Evolutionary conservation across 768 basidiomycete species (phyloP).

Genomic region (Pleurotus tuber-regium): DNA sequence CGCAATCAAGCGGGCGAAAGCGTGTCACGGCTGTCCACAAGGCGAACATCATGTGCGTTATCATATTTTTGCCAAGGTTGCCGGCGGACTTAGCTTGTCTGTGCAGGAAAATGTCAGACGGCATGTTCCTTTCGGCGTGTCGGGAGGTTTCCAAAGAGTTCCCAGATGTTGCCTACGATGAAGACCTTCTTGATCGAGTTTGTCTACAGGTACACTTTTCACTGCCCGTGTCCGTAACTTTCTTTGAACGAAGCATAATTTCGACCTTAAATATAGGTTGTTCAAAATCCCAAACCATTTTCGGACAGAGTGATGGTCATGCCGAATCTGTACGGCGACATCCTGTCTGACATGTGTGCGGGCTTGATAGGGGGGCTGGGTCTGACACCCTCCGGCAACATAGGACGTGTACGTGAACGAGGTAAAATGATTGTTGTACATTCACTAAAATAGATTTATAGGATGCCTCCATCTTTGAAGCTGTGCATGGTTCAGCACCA

Average conservation of each 20-base stretch:
- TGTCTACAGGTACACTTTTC: conserved; percentile 74
- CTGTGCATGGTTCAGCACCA: conserved; percentile 99
- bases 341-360: conserved; percentile 97
- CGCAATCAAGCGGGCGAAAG: conserved; percentile 81
- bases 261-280: conserved; percentile 49
- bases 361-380: conserved; percentile 98
- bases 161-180: conserved; percentile 91
- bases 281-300: conserved; percentile 91
- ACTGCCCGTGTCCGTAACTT: neutral
- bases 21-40: conserved; percentile 99
- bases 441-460: no score
- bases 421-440: neutral
- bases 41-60: conserved; percentile 93
- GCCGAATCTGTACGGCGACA: conserved; percentile 97
- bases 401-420: conserved; percentile 76
- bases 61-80: neutral
- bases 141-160: conserved; percentile 94
- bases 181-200: conserved; percentile 94
- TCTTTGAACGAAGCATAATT: neutral
- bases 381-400: conserved; percentile 96
- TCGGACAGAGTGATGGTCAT: conserved; percentile 99
- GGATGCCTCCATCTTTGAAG: conserved; percentile 99
- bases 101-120: conserved; percentile 98
- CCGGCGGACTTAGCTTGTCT: neutral
- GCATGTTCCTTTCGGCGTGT: conserved; percentile 98